A percentile compares a stretch with the other conserved stretches of the same genome.
These are phyloP conservation scores for Albatrellus sp. DNA, from an alignment of 1,284 basidiomycete genomes.

Conservation along the genomic window DNA sequence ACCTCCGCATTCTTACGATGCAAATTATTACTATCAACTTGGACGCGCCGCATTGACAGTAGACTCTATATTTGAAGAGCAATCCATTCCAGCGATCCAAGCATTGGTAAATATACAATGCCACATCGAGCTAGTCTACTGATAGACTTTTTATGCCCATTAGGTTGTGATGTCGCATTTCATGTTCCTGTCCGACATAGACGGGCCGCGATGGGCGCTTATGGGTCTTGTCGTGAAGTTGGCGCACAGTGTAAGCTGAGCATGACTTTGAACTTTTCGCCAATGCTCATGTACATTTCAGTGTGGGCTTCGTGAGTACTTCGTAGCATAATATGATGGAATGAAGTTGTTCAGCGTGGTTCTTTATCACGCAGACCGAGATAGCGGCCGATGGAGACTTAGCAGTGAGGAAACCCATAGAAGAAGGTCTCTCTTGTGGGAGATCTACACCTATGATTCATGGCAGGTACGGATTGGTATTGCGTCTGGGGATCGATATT, in stretches of 20 bases:
- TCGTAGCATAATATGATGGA: neutral
- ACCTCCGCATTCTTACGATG: slow-evolving; percentile 35
- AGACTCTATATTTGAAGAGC: slow-evolving; percentile 50
- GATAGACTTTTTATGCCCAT: neutral
- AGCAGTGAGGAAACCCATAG: slow-evolving; percentile 43
- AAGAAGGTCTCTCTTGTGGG: slow-evolving; percentile 51
- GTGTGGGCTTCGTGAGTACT: slow-evolving; percentile 52
- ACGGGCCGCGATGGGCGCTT: slow-evolving; percentile 52
- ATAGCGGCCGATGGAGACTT: slow-evolving; percentile 57
- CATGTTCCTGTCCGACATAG: slow-evolving; percentile 56
- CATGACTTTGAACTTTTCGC: slow-evolving; percentile 4
- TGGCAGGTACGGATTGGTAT: slow-evolving; percentile 38
- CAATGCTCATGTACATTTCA: slow-evolving; percentile 16
- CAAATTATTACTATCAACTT: slow-evolving; percentile 47
- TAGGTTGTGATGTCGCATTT: slow-evolving; percentile 61
- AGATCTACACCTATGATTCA: slow-evolving; percentile 53
- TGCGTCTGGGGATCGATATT: slow-evolving; percentile 2
- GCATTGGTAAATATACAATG: slow-evolving; percentile 35
- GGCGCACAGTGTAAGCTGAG: slow-evolving; percentile 45
- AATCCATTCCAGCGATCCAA: slow-evolving; percentile 48
- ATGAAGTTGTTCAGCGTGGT: neutral
- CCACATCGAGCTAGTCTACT: neutral
- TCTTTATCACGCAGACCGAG: slow-evolving; percentile 33
- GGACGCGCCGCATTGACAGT: slow-evolving; percentile 43
- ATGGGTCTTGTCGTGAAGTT: slow-evolving; percentile 60